Evolutionary conservation across 257 asterid genomes (phyloP).

Genomic region (Lithospermum erythrorhizon): DNA sequence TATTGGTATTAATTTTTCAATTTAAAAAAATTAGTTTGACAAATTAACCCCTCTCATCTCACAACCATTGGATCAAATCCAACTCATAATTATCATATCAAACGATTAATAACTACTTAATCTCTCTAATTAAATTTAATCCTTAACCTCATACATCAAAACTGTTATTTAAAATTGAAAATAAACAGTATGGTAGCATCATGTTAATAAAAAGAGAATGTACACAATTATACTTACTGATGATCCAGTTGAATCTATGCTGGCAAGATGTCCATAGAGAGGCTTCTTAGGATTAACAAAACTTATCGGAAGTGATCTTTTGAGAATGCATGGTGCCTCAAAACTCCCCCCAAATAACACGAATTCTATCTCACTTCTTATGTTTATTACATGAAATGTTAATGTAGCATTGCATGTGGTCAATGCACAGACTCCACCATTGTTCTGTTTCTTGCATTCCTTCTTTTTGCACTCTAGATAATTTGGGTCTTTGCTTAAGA

Average conservation of each 20-base stretch:
- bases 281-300: conserved; percentile 63
- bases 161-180: too few species aligned
- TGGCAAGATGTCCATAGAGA: conserved; percentile 55
- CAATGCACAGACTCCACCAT: conserved; percentile 26
- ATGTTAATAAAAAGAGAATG: neutral
- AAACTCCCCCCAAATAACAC: conserved; percentile 65
- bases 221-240: conserved; percentile 32
- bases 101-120: too few species aligned
- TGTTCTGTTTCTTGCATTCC: conserved; percentile 32
- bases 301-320: conserved; percentile 20
- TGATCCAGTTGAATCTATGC: conserved; percentile 48
- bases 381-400: conserved; percentile 60
- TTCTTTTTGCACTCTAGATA: conserved; percentile 18
- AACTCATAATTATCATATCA: too few species aligned
- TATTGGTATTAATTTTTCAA: too few species aligned
- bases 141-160: too few species aligned
- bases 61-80: too few species aligned
- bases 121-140: too few species aligned
- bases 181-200: too few species aligned
- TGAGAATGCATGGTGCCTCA: conserved; percentile 46
- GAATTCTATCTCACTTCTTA: conserved; percentile 63
- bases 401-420: conserved; percentile 44
- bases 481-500: conserved; percentile 48
- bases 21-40: too few species aligned
- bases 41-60: too few species aligned